Base-by-base conservation (phyloP, 768 basidiomycete species). In the Hortiboletus flavorubellus region DNA sequence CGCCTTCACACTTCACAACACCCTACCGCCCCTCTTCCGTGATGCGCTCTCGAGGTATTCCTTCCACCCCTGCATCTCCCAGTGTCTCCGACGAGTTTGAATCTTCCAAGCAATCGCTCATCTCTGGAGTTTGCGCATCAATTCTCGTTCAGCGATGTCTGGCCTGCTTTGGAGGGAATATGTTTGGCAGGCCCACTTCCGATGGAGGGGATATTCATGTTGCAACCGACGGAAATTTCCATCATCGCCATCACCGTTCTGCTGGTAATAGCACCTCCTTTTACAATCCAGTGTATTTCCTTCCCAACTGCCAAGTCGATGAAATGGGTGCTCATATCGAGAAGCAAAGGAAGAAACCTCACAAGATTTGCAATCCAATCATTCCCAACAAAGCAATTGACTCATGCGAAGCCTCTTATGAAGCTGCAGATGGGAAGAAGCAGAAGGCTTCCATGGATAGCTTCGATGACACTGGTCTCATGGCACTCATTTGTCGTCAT, bases 341-440 rank as follows among this genome's bases (percentile, higher is more conserved):
- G 1, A 6, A 26, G 0, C 58, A 60, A 9, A 41, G 65, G 4
- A 73, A 69, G 48, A 53, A 37, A 18, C 52, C 56, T 1, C 34
- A 53, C 0, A 62, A 54, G 16, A 4, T 1, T 1, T 29, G 29
- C 16, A 53, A 48, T 0, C 40, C 58, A 0, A 35, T 51, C 21
- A 68, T 76, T 0, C 73, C 73, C 1, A 63, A 76, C 30, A 63
- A 63, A 5, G 73, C 71, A 0, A 45, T 78, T 2, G 70, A 77
- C 30, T 59, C 63, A 3, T 78, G 76, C 26, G 44, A 76, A 49
- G n/a, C 55, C 2, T 64, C 68, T 3, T 53, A 56, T 6, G 30
- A 56, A 26, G 56, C 39, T 5, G 30, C 52, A 0, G 21, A 53
- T 33, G 47, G 54, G 1, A 44, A 59, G 37, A 56, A 59, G 16